Base-by-base conservation (phyloP, 1,139 yeast genomes). In the Zygosaccharomyces sapae region DNA sequence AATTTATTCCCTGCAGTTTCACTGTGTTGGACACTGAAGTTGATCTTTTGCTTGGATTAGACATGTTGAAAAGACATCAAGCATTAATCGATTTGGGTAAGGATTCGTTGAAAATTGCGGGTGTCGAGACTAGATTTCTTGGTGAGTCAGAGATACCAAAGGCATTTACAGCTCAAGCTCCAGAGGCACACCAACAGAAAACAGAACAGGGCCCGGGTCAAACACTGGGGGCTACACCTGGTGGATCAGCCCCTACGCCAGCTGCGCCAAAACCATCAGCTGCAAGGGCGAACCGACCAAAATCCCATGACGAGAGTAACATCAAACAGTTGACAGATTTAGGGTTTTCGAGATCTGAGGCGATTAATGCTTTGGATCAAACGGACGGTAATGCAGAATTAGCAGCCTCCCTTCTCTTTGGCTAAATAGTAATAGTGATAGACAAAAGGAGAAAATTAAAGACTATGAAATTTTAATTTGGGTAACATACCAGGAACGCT, bases 41-140 rank as follows among this genome's bases (percentile, higher is more conserved):
- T 19, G 90, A 83, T 54, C 70, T 83, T 44, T 66, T 83, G 29
- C 71, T 74, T 2, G 79, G 78, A 0, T 56, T 74, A 33, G 79
- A 74, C 54, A 72, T 90, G 95, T 74, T 94, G 59, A 83, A 84
- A 68, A 79, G 96, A 56, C 94, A 90, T 65, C 89, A 83, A 58
- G 95, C 96, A 45, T 71, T 76, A 30, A 80, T 92, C 47, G 96
- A 94, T 65, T 72, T 92, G 57, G 76, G 75, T 41, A 72, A 72
- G 44, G 83, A 86, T 59, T 76, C 75, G 10, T 72, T 94, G 50
- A 74, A 76, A 2, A 79, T 92, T 46, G 96, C 94, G 9, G 80
- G 73, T 5, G 80, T 79, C 48, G 83, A 81, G 55, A 80, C 95
- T 0, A 75, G 75, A 37, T 92, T 92, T 58, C 70, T 92, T 52